Evolutionary conservation across 176 grass and related monocot species (phyloP).

Genomic region (Pharus latifolius): DNA sequence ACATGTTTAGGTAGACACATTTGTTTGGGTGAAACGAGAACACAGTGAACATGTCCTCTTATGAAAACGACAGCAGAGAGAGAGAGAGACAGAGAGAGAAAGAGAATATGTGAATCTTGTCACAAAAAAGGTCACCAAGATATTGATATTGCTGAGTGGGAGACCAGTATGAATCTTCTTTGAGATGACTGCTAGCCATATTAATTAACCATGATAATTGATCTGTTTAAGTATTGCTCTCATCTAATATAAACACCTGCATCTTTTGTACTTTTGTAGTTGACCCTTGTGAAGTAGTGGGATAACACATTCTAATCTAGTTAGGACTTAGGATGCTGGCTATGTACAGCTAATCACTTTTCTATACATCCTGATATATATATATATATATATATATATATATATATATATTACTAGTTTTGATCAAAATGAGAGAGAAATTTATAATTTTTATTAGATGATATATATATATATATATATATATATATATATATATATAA

Average conservation of each 20-base stretch:
- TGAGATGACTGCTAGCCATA: constrained; percentile 22
- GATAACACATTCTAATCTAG: constrained; percentile 18
- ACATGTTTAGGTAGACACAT: not conserved
- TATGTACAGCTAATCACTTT: constrained; percentile 20
- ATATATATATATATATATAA: no score
- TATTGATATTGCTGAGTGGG: constrained; percentile 30
- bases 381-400: no score
- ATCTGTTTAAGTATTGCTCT: constrained; percentile 7
- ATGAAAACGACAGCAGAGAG: constrained; percentile 20
- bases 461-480: no score
- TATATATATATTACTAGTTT: no score
- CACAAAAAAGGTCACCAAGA: constrained; percentile 3
- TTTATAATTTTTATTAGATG: no score
- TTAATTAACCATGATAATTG: constrained; percentile 3
- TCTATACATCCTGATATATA: no score
- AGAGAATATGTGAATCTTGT: constrained; percentile 30
- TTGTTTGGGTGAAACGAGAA: not conserved
- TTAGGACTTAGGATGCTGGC: not conserved
- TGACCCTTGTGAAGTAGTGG: constrained; percentile 26
- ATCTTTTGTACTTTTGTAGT: not conserved
- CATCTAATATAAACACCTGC: not conserved
- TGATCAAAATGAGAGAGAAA: no score
- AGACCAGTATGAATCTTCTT: constrained; percentile 33
- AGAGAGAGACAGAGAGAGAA: constrained; percentile 9
- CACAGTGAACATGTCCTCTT: constrained; percentile 17